Evolutionary conservation across 768 basidiomycete species (phyloP).

Genomic region (Crassisporium funariophilum): DNA sequence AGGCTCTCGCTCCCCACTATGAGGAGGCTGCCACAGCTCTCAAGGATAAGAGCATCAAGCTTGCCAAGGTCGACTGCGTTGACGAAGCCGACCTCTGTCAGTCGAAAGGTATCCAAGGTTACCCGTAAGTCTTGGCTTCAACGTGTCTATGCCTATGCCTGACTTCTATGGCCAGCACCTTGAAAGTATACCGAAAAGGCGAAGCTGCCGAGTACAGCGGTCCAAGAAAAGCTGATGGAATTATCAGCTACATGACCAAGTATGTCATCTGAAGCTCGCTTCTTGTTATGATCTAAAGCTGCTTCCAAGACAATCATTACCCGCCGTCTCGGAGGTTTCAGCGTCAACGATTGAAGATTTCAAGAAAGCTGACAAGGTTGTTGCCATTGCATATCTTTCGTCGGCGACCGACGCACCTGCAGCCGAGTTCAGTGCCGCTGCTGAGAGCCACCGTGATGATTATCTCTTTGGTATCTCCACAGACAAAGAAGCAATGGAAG

Average conservation of each 20-base stretch:
- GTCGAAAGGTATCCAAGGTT: constrained; percentile 85
- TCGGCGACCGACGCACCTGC: constrained; percentile 72
- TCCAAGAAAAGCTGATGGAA: constrained; percentile 93
- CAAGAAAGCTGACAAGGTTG: constrained; percentile 86
- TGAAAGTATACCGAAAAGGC: constrained; percentile 92
- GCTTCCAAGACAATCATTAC: constrained; percentile 75
- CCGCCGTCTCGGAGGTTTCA: constrained; percentile 86
- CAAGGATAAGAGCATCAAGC: constrained; percentile 85
- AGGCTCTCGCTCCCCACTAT: constrained; percentile 91
- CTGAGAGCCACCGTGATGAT: constrained; percentile 87
- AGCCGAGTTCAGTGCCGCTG: constrained; percentile 74
- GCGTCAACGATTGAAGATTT: constrained; percentile 80
- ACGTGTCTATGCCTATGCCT: neutral
- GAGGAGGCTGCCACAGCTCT: constrained; percentile 92
- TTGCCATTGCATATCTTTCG: constrained; percentile 82
- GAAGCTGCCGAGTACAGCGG: constrained; percentile 80
- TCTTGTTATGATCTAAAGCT: constrained; percentile 3
- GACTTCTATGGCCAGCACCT: constrained; percentile 51
- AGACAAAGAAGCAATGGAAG: constrained; percentile 67
- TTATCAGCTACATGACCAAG: constrained; percentile 97
- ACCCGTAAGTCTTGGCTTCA: constrained; percentile 66
- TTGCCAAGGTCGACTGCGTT: constrained; percentile 98
- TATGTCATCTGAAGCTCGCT: constrained; percentile 40
- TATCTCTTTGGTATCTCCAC: constrained; percentile 90
- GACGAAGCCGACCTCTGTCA: constrained; percentile 92